Percentiles rank a stretch among this genome's conserved stretches.
These are phyloP conservation scores for Aspergillus brasiliensis DNA, from an alignment of 2,329 filamentous ascomycete species.

Conservation along the genomic window DNA sequence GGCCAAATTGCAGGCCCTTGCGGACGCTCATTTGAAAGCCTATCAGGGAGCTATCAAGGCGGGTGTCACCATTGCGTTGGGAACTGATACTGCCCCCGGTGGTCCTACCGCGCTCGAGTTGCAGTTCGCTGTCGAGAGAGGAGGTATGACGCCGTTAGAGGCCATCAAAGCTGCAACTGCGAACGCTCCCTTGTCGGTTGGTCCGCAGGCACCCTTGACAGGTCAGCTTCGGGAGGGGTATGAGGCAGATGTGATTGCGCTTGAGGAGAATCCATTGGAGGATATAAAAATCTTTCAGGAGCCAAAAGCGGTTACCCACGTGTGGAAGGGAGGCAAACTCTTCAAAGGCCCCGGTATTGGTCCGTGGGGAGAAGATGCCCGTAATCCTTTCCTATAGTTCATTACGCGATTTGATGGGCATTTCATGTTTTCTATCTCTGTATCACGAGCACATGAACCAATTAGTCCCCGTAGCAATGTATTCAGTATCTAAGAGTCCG, in stretches of 20 bases:
- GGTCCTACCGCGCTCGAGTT: not conserved
- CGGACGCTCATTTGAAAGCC: not conserved
- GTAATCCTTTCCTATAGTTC: not conserved
- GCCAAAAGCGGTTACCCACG: not conserved
- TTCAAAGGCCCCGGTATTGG: constrained; percentile 2
- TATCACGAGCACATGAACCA: too few relatives aligned
- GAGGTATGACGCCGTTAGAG: constrained; percentile 1
- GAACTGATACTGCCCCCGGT: not conserved
- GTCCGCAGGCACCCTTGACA: not conserved
- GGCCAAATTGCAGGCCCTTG: not conserved
- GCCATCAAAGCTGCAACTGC: constrained; percentile 2
- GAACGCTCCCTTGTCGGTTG: not conserved
- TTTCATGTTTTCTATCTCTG: too few relatives aligned
- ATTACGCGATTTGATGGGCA: not conserved
- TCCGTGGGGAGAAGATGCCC: not conserved
- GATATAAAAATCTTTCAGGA: not conserved
- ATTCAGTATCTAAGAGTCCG: too few relatives aligned
- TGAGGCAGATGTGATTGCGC: constrained; percentile 1
- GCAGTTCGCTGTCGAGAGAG: constrained; percentile 2
- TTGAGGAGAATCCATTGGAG: constrained; percentile 1
- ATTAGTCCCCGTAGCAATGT: too few relatives aligned
- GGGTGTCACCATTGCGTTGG: constrained; percentile 2
- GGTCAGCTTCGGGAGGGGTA: constrained; percentile 5
- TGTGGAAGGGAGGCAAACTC: not conserved
- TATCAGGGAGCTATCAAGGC: constrained; percentile 5